Evolutionary conservation across 768 basidiomycete genomes (phyloP), one percentile per base, ranked within the genome.

Genomic region (Mycena sanguinolenta): DNA sequence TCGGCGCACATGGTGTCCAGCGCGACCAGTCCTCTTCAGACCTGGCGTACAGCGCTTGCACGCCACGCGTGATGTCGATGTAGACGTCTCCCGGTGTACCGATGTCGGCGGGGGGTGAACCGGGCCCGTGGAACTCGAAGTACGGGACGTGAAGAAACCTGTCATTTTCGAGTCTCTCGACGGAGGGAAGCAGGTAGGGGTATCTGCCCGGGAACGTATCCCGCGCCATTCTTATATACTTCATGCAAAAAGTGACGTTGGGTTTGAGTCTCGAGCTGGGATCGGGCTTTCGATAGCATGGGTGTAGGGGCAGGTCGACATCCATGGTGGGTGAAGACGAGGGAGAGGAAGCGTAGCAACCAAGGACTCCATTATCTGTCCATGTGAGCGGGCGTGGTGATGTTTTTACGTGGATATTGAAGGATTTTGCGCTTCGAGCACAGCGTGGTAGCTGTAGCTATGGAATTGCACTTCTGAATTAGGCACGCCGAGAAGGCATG

Each of bases 1-100:
- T n/a, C 27, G 28, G 12, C 23, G 66, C 21, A 13, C 8, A 8
- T 5, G 53, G 49, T 17, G 57, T 19, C 68, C 68, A 69, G 13
- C 16, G 10, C 16, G 21, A 6, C 68, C 68, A 69, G 34, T 58
- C 38, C 38, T 52, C 63, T 28, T 69, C 63, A 38, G 58, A 25
- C 27, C 36, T 58, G 39, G 49, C 12, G 52, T 65, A 65, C 42
- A 70, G 30, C 27, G 49, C 58, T n/a, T 34, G 30, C 23, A 63
- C 57, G 23, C 10, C 27, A 13, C 44, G 61, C 10, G 50, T 57
- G 60, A 36, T 23, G 39, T 69, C 62, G 30, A 64, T 49, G 57
- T 69, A 70, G 32, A 65, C 58, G 63, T 70, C 69, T 8, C 69
- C 69, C 19, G 58, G 58, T 0, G 62, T 54, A 23, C 69, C 69